Conservation (phyloP, 1,284 basidiomycete species). For the Ceratorhiza oryzae-sativae region DNA sequence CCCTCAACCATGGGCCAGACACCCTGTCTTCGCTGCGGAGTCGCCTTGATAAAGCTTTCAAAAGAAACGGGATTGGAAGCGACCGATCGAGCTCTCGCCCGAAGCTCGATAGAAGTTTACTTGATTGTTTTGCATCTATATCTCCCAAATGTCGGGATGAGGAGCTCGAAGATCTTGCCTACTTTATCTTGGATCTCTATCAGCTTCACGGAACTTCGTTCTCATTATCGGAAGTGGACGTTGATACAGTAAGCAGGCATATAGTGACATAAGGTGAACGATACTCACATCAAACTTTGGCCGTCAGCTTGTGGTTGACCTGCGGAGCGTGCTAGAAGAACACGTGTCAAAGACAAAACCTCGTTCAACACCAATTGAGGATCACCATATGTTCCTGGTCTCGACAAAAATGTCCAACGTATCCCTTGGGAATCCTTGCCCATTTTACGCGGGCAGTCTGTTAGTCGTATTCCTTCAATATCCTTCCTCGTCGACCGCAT, state of each 20-base stretch:
- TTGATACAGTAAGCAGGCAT: slow-evolving; percentile 73
- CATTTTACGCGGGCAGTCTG: slow-evolving; percentile 78
- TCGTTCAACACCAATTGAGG: slow-evolving; percentile 46
- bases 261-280: background rate
- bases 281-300: background rate
- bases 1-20: slow-evolving; percentile 4
- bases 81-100: slow-evolving; percentile 60
- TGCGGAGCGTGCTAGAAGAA: slow-evolving; percentile 74
- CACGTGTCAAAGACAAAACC: slow-evolving; percentile 58
- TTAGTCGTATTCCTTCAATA: slow-evolving; percentile 89
- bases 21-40: slow-evolving; percentile 79
- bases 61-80: slow-evolving; percentile 65
- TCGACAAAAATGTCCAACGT: slow-evolving; percentile 90
- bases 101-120: slow-evolving; percentile 65
- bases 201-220: slow-evolving; percentile 91
- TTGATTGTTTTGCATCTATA: slow-evolving; percentile 88
- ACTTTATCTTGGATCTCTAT: slow-evolving; percentile 93
- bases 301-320: slow-evolving; percentile 62
- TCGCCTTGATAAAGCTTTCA: slow-evolving; percentile 78
- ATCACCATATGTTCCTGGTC: slow-evolving; percentile 82
- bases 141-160: slow-evolving; percentile 86
- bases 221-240: slow-evolving; percentile 90
- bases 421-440: slow-evolving; percentile 98
- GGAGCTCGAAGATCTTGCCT: slow-evolving; percentile 93
- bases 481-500: slow-evolving; percentile 88